Evolutionary conservation across 2,329 filamentous ascomycete genomes (phyloP), one percentile per base, ranked within the genome.

Genomic region (Exophiala sp.): DNA sequence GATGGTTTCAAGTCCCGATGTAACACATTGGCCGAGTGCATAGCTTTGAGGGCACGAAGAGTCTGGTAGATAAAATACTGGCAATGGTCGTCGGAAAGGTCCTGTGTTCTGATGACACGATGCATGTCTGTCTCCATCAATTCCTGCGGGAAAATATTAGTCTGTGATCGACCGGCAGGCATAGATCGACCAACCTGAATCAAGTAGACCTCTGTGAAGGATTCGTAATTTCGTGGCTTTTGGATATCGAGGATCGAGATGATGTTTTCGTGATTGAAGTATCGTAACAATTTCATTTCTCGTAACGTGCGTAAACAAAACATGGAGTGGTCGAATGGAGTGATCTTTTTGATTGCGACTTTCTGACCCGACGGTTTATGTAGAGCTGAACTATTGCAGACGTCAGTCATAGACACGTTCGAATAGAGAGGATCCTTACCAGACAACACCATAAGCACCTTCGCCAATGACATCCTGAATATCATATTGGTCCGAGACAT

Each of bases 11-110:
- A 76, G 71, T 98, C 93, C 68, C 93, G 85, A 70, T 98, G 93
- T 9, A 98, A 82, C 41, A 98, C 93, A 64, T 98, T 97, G 58
- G 93, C 93, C 11, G 93, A 97, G 74, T 98, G 93, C 91, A 98
- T 97, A 32, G 93, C 93, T 77, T 98, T 98, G 64, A 98, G 78
- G 9, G 91, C 93, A 63, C 93, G 89, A 51, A 98, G 81, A 1
- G 93, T 98, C 75, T 98, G 93, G 77, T 98, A 98, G 72, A 98
- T 98, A 74, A 98, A 98, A 75, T 98, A 98, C 71, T 98, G 93
- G 80, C 93, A 98, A 71, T 98, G 93, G 69, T 98, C 93, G 70
- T 98, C 93, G 30, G 93, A 97, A 39, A 98, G 81, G 66, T 98
- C 93, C 72, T 98, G 93, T 32, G 93, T 98, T 62, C 93, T 88